Evolutionary conservation across 345 rosid genomes (phyloP).

Genomic region (Rhizophora mangle): DNA sequence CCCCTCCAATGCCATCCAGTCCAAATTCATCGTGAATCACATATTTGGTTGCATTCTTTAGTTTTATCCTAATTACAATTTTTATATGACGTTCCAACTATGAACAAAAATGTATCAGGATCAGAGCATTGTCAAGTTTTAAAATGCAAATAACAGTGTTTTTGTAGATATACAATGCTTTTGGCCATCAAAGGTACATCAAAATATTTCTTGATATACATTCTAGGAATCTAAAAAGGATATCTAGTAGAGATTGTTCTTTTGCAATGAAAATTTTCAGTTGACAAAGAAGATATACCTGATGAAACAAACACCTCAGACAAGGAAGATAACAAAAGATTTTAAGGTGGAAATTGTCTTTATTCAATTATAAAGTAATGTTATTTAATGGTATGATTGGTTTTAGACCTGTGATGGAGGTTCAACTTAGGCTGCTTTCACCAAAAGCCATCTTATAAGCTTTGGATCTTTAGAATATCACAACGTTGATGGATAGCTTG

Average conservation of each 20-base stretch:
- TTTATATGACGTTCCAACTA: slow-evolving; percentile 47
- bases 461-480: no score
- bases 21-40: slow-evolving; percentile 55
- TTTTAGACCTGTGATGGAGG: no score
- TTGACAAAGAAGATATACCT: slow-evolving; percentile 55
- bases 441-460: no score
- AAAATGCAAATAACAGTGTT: slow-evolving; percentile 6
- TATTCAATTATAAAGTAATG: no score
- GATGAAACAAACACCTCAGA: slow-evolving; percentile 25
- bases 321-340: neutral
- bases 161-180: slow-evolving; percentile 42
- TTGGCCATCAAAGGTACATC: slow-evolving; percentile 45
- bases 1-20: slow-evolving; percentile 47
- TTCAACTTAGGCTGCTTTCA: no score
- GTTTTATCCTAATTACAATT: slow-evolving; percentile 40
- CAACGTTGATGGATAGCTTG: no score
- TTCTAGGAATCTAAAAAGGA: slow-evolving; percentile 57
- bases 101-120: slow-evolving; percentile 13
- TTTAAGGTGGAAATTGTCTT: no score
- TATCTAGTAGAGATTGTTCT: slow-evolving; percentile 54
- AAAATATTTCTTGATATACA: slow-evolving; percentile 65
- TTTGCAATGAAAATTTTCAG: slow-evolving; percentile 39
- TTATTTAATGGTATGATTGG: no score
- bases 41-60: slow-evolving; percentile 55
- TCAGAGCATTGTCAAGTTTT: slow-evolving; percentile 13